phyloP scores from a whole-genome alignment of 78 protist species.

The Guillardia theta region DNA sequence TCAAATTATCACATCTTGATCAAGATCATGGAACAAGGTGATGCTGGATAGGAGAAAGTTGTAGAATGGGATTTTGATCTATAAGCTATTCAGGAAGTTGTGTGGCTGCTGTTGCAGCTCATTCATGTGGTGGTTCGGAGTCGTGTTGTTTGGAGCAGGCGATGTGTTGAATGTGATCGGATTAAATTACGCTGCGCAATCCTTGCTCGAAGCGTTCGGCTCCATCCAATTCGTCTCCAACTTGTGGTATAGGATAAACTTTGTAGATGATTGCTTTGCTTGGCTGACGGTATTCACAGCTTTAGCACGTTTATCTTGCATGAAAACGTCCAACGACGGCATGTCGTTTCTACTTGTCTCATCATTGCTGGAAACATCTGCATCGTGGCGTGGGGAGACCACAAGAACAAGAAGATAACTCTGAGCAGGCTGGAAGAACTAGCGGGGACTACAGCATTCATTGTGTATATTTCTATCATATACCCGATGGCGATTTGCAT shows the following conservation, averaged over 20 bases:
- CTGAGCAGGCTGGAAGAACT: background rate
- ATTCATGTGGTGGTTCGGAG: background rate
- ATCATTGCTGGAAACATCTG: background rate
- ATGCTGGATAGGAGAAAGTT: too few species aligned
- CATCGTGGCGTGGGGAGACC: slow-evolving; percentile 6
- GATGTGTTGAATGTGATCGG: background rate
- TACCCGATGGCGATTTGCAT: background rate
- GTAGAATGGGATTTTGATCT: too few species aligned
- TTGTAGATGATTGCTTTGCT: background rate
- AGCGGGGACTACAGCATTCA: too few species aligned
- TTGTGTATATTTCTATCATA: too few species aligned
- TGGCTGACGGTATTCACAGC: background rate
- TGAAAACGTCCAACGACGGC: background rate
- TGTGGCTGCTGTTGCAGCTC: too few species aligned
- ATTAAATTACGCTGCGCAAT: background rate
- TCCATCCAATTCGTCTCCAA: background rate
- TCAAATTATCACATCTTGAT: too few species aligned
- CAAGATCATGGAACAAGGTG: too few species aligned
- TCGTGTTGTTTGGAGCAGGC: background rate
- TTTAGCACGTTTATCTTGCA: background rate
- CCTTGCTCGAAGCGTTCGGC: background rate
- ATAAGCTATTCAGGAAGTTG: too few species aligned
- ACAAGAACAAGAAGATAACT: background rate
- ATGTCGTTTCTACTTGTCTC: background rate
- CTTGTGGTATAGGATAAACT: background rate